phyloP scores from a whole-genome alignment of 164 flowering plant genomes.

The Vitis vinifera region ASM3070453v1 NC_081817.1:1753001-1753500 shows the following conservation, averaged over 20 bases:
- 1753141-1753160: constrained; percentile 21
- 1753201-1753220: constrained; percentile 17
- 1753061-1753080: constrained; percentile 70
- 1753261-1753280: constrained; percentile 20
- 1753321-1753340: constrained; percentile 17
- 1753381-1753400: constrained; percentile 15
- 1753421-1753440: constrained; percentile 81
- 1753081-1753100: constrained; percentile 60
- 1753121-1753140: constrained; percentile 39
- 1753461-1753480: constrained; percentile 71
- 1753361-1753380: constrained; percentile 14
- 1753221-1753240: constrained; percentile 11
- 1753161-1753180: constrained; percentile 18
- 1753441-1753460: constrained; percentile 86
- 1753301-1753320: constrained; percentile 21
- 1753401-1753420: constrained; percentile 72
- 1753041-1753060: constrained; percentile 66
- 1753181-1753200: constrained; percentile 15
- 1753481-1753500: constrained; percentile 64
- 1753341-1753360: constrained; percentile 20
- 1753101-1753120: constrained; percentile 67
- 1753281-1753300: constrained; percentile 36
- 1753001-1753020: no score
- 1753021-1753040: constrained; percentile 48
- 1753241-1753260: constrained; percentile 13